Conservation (phyloP, 2,329 filamentous ascomycete species). For the Tolypocladium pustulatum region DNA sequence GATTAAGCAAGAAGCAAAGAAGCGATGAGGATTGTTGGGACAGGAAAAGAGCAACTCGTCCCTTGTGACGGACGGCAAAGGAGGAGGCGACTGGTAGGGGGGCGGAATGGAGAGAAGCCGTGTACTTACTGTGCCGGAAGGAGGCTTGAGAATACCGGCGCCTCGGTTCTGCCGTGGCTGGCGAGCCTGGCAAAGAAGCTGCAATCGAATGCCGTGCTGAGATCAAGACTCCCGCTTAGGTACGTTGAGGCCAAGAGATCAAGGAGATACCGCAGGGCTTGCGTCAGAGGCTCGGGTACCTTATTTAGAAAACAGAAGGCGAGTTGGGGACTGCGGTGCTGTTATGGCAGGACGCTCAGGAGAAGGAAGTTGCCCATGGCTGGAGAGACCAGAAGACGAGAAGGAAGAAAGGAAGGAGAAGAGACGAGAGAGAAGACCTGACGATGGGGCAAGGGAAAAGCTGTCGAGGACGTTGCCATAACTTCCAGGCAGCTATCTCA, state of each 20-base stretch:
- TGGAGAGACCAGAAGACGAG: not conserved
- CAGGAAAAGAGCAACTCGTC: slow-evolving; percentile 15
- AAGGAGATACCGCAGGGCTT: not conserved
- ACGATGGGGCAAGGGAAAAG: not conserved
- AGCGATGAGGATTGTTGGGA: not conserved
- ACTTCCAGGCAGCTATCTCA: not conserved
- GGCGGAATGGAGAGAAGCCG: not conserved
- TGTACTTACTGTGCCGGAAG: not conserved
- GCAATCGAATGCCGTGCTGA: not conserved
- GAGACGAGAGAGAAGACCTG: not conserved
- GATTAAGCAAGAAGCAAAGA: slow-evolving; percentile 13
- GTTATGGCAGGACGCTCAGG: not conserved
- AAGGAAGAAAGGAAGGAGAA: not conserved
- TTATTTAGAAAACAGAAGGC: not conserved
- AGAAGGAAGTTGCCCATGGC: not conserved
- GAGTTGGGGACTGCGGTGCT: not conserved
- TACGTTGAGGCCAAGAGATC: not conserved
- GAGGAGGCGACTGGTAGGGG: slow-evolving; percentile 1
- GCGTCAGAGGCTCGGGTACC: not conserved
- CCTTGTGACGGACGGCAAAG: slow-evolving; percentile 3
- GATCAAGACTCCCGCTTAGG: not conserved
- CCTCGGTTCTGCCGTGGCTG: not conserved
- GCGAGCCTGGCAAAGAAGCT: not conserved
- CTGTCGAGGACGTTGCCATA: not conserved
- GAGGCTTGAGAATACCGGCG: not conserved